These are phyloP conservation scores for Ottelia alismoides DNA, from an alignment of 106 monocot species.

Conservation along the genomic window DNA sequence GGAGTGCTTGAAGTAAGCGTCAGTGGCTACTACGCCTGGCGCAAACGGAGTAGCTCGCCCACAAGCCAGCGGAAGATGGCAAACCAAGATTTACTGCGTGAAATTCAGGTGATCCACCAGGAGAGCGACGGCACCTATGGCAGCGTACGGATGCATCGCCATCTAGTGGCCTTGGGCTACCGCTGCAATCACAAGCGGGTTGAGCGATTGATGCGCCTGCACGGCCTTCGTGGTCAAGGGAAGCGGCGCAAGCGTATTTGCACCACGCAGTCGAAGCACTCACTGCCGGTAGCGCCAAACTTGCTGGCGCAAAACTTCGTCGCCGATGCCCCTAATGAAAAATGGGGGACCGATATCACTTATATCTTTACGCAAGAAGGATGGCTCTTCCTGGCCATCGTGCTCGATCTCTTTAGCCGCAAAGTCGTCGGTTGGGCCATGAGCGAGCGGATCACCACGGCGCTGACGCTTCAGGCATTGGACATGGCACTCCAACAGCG, in stretches of 20 bases:
- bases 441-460: not conserved
- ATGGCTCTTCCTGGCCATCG: not conserved
- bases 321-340: not conserved
- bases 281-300: not conserved
- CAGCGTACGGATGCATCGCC: not conserved
- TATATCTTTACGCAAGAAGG: not conserved
- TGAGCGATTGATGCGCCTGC: not conserved
- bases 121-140: not conserved
- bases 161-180: not conserved
- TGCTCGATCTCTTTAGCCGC: not conserved
- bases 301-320: not conserved
- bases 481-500: not conserved
- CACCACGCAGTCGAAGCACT: not conserved
- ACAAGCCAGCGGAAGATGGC: not conserved
- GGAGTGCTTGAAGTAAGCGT: not conserved
- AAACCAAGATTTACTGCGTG: not conserved
- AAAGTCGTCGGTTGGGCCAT: not conserved
- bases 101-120: not conserved
- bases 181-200: not conserved
- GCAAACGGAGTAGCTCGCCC: no score
- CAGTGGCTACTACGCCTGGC: not conserved
- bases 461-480: not conserved
- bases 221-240: not conserved
- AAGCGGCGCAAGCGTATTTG: not conserved
- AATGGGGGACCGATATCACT: not conserved